Conservation (phyloP, 2,329 filamentous ascomycete genomes). For the Cercospora sp. region DNA sequence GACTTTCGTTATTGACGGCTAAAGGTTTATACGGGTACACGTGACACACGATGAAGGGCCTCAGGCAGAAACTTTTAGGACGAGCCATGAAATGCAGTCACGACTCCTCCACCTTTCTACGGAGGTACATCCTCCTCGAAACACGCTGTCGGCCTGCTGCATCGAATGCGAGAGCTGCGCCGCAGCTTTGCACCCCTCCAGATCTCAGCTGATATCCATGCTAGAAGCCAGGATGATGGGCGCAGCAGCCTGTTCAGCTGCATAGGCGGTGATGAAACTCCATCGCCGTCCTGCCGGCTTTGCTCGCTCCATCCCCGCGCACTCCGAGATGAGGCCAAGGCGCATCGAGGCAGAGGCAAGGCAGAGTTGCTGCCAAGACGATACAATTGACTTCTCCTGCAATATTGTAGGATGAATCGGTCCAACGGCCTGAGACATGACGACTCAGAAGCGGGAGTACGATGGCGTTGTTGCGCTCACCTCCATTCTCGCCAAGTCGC, state of each 20-base stretch:
- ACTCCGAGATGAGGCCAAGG: constrained; percentile 9
- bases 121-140: not conserved
- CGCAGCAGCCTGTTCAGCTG: not conserved
- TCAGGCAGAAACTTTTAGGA: not conserved
- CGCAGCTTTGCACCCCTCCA: not conserved
- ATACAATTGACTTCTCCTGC: not conserved
- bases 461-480: not conserved
- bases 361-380: not conserved
- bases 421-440: constrained; percentile 4
- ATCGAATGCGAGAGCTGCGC: not conserved
- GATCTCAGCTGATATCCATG: not conserved
- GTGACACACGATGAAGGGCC: not conserved
- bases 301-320: constrained; percentile 1
- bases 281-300: not conserved
- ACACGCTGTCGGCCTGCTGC: not conserved
- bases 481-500: constrained; percentile 9
- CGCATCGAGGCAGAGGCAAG: not conserved
- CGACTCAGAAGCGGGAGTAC: constrained; percentile 2
- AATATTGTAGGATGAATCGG: not conserved
- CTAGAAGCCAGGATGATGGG: not conserved
- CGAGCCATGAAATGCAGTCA: not conserved
- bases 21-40: not conserved
- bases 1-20: not conserved
- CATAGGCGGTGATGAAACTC: not conserved
- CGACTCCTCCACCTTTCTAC: not conserved